These are phyloP conservation scores for Cyberlindnera japonica DNA, from an alignment of 805 yeast species.

Conservation along the genomic window DNA sequence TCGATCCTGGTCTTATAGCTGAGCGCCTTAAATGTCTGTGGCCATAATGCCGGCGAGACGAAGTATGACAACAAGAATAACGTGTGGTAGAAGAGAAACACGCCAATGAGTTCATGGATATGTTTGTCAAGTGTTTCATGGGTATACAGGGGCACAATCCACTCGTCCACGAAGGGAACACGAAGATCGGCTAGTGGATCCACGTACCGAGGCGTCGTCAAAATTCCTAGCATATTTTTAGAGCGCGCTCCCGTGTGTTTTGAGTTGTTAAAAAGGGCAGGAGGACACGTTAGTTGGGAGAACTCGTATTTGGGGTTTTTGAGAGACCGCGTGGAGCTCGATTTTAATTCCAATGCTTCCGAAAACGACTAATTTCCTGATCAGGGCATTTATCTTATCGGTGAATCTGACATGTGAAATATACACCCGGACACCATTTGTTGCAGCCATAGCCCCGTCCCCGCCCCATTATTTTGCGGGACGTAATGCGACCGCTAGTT, in stretches of 20 bases:
- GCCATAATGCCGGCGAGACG: constrained; percentile 23
- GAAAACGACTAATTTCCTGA: neutral
- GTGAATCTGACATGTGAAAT: neutral
- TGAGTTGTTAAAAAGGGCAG: neutral
- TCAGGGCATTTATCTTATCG: neutral
- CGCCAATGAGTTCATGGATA: constrained; percentile 32
- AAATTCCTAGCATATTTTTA: neutral
- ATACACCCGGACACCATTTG: neutral
- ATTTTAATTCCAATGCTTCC: neutral
- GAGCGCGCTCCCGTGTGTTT: neutral
- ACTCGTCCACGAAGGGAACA: constrained; percentile 30
- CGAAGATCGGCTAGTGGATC: constrained; percentile 27
- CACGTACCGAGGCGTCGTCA: constrained; percentile 8
- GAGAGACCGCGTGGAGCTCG: neutral
- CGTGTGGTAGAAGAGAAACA: constrained; percentile 29
- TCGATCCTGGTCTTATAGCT: constrained; percentile 51
- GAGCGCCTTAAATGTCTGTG: constrained; percentile 20
- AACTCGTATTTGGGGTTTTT: too few relatives aligned
- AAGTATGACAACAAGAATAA: constrained; percentile 25
- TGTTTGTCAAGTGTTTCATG: constrained; percentile 26
- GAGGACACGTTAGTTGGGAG: neutral
- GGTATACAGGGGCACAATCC: constrained; percentile 23
- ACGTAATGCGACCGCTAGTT: neutral
- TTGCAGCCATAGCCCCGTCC: neutral
- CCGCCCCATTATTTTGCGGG: neutral